Conservation (phyloP, 192 early-diverging fungal species). For the Spinellus fusiger region DNA sequence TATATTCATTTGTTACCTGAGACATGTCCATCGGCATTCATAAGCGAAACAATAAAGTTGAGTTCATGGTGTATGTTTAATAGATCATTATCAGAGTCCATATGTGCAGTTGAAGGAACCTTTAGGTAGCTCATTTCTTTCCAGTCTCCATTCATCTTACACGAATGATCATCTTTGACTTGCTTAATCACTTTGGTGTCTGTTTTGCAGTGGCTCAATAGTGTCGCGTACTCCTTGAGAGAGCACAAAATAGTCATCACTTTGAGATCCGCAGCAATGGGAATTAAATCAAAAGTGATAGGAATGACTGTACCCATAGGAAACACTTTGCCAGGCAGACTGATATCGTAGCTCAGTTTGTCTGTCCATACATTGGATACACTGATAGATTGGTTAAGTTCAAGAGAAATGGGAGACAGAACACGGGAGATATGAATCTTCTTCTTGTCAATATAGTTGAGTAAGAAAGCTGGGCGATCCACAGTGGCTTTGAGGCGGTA, state of each 20-base stretch:
- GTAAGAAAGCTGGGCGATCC: constrained; percentile 49
- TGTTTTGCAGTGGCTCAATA: constrained; percentile 21
- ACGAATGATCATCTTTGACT: constrained; percentile 8
- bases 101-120: too few species aligned
- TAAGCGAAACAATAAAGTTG: constrained; percentile 26
- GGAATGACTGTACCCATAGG: constrained; percentile 45
- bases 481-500: constrained; percentile 50
- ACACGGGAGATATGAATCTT: constrained; percentile 41
- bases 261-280: constrained; percentile 42
- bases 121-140: constrained; percentile 1
- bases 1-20: constrained; percentile 15
- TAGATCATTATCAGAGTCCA: constrained; percentile 29
- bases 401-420: constrained; percentile 44
- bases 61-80: constrained; percentile 35
- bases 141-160: constrained; percentile 8
- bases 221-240: constrained; percentile 54
- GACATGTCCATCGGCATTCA: constrained; percentile 32
- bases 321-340: constrained; percentile 44
- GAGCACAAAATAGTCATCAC: constrained; percentile 39
- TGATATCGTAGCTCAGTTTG: constrained; percentile 54
- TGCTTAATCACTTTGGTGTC: constrained; percentile 10
- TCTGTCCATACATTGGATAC: constrained; percentile 53
- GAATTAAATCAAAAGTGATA: constrained; percentile 44
- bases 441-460: constrained; percentile 38
- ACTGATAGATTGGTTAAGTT: constrained; percentile 42